Evolutionary conservation across 1,284 basidiomycete species (phyloP), one percentile per base, ranked within the genome.

Genomic region (Sporisorium graminicola): DNA sequence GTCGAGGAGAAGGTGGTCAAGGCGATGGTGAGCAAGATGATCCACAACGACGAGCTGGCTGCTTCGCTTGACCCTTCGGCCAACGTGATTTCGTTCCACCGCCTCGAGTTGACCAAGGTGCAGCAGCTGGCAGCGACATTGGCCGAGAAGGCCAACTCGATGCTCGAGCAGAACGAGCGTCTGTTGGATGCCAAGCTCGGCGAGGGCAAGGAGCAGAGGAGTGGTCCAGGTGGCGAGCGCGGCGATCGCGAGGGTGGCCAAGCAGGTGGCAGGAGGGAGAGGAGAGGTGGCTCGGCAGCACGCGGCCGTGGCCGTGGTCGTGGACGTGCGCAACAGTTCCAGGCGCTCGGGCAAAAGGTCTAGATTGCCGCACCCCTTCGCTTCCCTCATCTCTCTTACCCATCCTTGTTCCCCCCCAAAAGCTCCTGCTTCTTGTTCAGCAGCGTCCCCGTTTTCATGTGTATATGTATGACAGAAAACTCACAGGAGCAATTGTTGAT

Each of bases 161-260:
- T 98, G 90, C 91, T 96, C n/a, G 96, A 98, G 85, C 92, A 93
- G 85, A 98, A 95, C 86, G 95, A 98, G 87, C 96, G 98, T 88
- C 88, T 91, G n/a, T 88, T 98, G 58, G 95, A 98, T 86, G 86
- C 90, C 80, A 96, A 96, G 87, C 90, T 96, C 74, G 93, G 94
- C 33, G 82, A 84, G 51, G 74, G 74, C 58, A 69, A 75, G 70
- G 75, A 71, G 64, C 63, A 59, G 35, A 66, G 64, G 43, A 71
- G 69, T 20, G 70, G 69, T 43, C 49, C 68, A 20, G 70, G 67
- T 27, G 75, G 72, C 22, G 74, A 79, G 51, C 27, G 74, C 3
- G 64, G 64, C 20, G 78, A 73, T 22, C 69, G 77, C 26, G 67
- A 79, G n/a, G 73, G 75, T 42, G 74, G 70, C 13, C 73, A 74